These are phyloP conservation scores for Cryptococcus sp. DNA, from an alignment of 1,284 basidiomycete species.

Conservation along the genomic window DNA sequence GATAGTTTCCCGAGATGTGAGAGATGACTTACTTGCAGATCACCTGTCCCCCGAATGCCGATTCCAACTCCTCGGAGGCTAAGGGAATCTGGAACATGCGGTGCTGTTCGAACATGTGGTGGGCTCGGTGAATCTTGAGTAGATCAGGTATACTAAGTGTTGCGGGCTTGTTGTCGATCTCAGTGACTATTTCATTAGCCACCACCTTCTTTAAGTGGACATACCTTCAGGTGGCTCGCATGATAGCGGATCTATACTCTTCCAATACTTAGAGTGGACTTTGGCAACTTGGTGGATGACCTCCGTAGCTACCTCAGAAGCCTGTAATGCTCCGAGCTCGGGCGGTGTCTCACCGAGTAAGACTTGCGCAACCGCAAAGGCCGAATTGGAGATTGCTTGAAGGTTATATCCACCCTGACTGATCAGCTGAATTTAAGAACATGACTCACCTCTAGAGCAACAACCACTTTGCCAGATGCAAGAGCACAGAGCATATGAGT, in stretches of 20 bases:
- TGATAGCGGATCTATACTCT: conserved; percentile 67
- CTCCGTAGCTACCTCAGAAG: conserved; percentile 73
- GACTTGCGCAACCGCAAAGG: conserved; percentile 76
- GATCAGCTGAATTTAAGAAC: neutral
- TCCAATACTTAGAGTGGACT: conserved; percentile 89
- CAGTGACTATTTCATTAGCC: conserved; percentile 1
- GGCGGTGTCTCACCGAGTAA: conserved; percentile 82
- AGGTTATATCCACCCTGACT: conserved; percentile 90
- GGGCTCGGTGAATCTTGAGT: conserved; percentile 75
- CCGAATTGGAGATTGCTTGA: conserved; percentile 78
- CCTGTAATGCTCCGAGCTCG: conserved; percentile 63
- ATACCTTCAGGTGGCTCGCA: conserved; percentile 63
- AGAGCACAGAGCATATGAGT: conserved; percentile 91
- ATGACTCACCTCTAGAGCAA: conserved; percentile 79
- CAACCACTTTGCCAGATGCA: conserved; percentile 82
- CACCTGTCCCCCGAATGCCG: conserved; percentile 70
- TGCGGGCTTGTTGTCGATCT: neutral
- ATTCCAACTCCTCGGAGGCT: conserved; percentile 60
- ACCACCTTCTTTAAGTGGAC: conserved; percentile 3
- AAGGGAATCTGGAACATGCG: conserved; percentile 77
- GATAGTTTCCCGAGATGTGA: neutral
- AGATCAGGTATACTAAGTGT: conserved; percentile 49
- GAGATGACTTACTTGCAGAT: conserved; percentile 67
- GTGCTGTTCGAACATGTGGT: conserved; percentile 67
- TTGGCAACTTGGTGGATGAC: conserved; percentile 81